Conservation (phyloP, 1,139 yeast genomes). For the Debaryomyces udenii region DNA sequence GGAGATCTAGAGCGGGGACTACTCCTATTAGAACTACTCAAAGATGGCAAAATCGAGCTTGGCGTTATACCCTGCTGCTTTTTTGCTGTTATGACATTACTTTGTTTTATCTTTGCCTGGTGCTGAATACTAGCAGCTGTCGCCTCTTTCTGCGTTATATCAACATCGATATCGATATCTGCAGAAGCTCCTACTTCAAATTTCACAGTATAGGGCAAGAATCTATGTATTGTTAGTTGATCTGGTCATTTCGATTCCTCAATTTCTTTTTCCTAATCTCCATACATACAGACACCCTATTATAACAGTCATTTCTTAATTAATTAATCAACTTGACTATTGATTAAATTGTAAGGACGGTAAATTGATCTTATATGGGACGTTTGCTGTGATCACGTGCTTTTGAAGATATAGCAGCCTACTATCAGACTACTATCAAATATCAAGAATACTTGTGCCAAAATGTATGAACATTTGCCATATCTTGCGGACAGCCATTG, state of each 20-base stretch:
- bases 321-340: background rate
- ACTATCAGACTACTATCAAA: background rate
- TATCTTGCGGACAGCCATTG: slow-evolving; percentile 24
- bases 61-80: slow-evolving; percentile 13
- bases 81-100: slow-evolving; percentile 4
- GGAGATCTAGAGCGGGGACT: slow-evolving; percentile 24
- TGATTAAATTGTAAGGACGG: too few relatives aligned
- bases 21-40: slow-evolving; percentile 23
- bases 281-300: slow-evolving; percentile 63
- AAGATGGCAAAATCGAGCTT: slow-evolving; percentile 26
- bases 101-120: background rate
- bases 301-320: slow-evolving; percentile 52
- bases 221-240: slow-evolving; percentile 40
- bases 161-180: slow-evolving; percentile 13
- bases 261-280: background rate
- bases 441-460: background rate
- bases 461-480: slow-evolving; percentile 4
- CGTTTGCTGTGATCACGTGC: slow-evolving; percentile 11
- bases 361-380: background rate
- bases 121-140: slow-evolving; percentile 12
- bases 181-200: slow-evolving; percentile 51
- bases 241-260: background rate
- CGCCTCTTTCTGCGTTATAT: slow-evolving; percentile 9
- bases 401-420: background rate
- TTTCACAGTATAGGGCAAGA: slow-evolving; percentile 72